Evolutionary conservation across 169 alveolate genomes (phyloP).

Genomic region (Eimeria mitis): DNA sequence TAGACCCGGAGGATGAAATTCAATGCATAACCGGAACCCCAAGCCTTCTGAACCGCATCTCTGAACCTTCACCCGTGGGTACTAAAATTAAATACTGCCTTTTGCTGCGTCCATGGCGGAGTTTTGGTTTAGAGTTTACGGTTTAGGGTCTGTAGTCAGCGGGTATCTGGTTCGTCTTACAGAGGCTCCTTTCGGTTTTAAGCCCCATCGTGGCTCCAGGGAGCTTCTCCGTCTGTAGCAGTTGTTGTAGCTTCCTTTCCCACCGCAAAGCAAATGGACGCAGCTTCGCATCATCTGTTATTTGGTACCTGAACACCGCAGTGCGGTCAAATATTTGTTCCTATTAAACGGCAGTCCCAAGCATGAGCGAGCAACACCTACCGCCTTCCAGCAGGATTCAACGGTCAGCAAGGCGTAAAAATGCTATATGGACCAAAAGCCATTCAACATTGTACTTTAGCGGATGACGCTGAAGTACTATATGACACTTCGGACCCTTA

Average conservation of each 20-base stretch:
- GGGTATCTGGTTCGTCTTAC: slow-evolving; percentile 18
- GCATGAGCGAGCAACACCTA: background rate
- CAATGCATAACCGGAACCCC: background rate
- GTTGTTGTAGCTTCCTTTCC: slow-evolving; percentile 59
- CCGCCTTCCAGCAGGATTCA: background rate
- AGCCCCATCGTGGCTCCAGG: slow-evolving; percentile 78
- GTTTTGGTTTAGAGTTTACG: background rate
- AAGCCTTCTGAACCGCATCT: background rate
- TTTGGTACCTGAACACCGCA: slow-evolving; percentile 43
- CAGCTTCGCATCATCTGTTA: slow-evolving; percentile 70
- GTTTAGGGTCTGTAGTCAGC: background rate
- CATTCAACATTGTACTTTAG: background rate
- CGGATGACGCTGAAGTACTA: background rate
- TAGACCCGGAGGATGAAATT: background rate
- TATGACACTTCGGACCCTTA: background rate
- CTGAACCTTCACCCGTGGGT: background rate
- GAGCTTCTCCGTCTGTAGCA: slow-evolving; percentile 31
- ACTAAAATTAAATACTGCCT: background rate
- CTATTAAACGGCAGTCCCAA: background rate
- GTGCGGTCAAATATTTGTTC: no score
- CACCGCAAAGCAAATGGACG: slow-evolving; percentile 74
- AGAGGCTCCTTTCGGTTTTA: slow-evolving; percentile 79
- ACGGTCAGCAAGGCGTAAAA: background rate
- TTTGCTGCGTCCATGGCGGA: background rate
- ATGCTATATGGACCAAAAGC: background rate